Base-by-base conservation (phyloP, 345 rosid genomes). In the Microthlaspi erraticum region DNA sequence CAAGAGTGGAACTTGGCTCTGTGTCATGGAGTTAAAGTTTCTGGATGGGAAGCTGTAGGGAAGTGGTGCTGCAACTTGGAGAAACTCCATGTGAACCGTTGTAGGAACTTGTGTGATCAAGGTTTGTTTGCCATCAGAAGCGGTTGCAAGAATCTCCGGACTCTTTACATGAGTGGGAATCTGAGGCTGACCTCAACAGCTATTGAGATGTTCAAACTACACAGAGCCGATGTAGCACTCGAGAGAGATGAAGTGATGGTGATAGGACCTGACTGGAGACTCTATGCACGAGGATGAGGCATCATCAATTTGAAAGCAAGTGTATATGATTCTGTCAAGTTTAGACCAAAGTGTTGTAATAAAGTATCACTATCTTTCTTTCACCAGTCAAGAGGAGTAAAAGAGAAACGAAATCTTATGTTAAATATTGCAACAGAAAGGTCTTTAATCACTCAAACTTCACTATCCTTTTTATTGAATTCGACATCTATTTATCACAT, bases 81-180 rank as follows among this genome's bases (percentile, higher is more conserved):
- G 84, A 85, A 43, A 66, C 96, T 93, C 23, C 88, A 85, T 60
- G 96, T 84, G 81, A 85, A 84, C 72, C 86, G 87, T 6, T 88
- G 91, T 52, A 66, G 83, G 54, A 86, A 87, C 74, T 57, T 86
- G 10, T 87, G 91, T 63, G 81, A 87, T 48, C 73, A 29, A 8
- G 89, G 93, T 19, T 58, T 93, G 68, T 82, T 78, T 68, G 93
- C 82, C 14, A 37, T 86, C 52, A 78, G 88, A 64, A 65, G 73
- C 5, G 97, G 98, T 13, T 88, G 97, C 82, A 79, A 55, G 73
- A 76, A 45, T 64, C 91, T 93, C 20, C 70, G 34, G 16, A 74
- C 84, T 60, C 77, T 90, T 39, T 82, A 85, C 75, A 75, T 82
- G 56, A 78, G 75, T 48, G 79, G 75, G 43, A 72, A 67, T 16